These are phyloP conservation scores for Parasarocladium wereldwijsianum DNA, from an alignment of 2,329 filamentous ascomycete genomes.

Conservation along the genomic window DNA sequence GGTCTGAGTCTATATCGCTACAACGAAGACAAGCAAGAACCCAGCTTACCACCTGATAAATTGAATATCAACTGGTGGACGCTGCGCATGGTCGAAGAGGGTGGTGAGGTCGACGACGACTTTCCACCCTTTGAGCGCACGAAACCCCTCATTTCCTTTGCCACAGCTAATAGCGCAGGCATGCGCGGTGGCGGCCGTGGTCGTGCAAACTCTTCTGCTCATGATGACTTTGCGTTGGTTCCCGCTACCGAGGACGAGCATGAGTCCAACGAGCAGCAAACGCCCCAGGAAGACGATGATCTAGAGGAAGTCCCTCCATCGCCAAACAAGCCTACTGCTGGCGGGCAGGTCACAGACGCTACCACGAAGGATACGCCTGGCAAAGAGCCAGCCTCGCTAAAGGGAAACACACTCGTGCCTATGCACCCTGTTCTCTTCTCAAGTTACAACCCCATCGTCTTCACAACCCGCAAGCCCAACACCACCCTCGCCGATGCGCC, in stretches of 20 bases:
- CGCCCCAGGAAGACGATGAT: slow-evolving; percentile 51
- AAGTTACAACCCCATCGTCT: slow-evolving; percentile 50
- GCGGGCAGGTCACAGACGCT: slow-evolving; percentile 18
- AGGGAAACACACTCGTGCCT: slow-evolving; percentile 21
- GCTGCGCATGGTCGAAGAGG: slow-evolving; percentile 69
- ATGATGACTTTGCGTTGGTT: slow-evolving; percentile 71
- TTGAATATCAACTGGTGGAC: slow-evolving; percentile 72
- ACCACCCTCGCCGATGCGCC: slow-evolving; percentile 41
- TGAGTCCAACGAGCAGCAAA: slow-evolving; percentile 51
- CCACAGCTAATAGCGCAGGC: slow-evolving; percentile 70
- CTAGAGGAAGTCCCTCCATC: slow-evolving; percentile 8
- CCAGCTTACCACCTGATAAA: slow-evolving; percentile 47
- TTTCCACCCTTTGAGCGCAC: slow-evolving; percentile 66
- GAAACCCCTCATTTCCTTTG: slow-evolving; percentile 62
- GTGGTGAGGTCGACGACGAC: slow-evolving; percentile 73
- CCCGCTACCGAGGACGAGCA: slow-evolving; percentile 55
- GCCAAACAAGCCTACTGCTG: slow-evolving; percentile 8
- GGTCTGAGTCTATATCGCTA: slow-evolving; percentile 68
- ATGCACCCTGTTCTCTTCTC: slow-evolving; percentile 48
- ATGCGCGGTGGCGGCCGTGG: slow-evolving; percentile 44
- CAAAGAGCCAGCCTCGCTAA: slow-evolving; percentile 16
- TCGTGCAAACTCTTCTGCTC: slow-evolving; percentile 59
- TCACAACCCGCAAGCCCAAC: slow-evolving; percentile 42
- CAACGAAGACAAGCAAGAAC: slow-evolving; percentile 60
- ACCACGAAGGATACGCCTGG: slow-evolving; percentile 13